Evolutionary conservation across 2,329 filamentous ascomycete genomes (phyloP).

Genomic region (Aspergillus arachidicola): DNA sequence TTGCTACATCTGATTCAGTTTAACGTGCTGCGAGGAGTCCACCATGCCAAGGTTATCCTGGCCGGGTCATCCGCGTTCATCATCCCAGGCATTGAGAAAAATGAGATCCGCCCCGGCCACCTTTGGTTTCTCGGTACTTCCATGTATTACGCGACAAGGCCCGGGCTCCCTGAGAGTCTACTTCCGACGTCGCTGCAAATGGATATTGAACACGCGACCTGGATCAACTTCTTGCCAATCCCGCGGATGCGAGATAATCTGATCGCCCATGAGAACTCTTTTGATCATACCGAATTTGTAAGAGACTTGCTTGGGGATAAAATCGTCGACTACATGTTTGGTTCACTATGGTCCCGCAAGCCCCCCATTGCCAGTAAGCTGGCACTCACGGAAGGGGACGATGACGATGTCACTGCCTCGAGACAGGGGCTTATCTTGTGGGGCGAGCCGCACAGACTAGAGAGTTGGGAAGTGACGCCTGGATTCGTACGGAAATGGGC

Average conservation of each 20-base stretch:
- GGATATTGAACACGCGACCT: conserved; percentile 18
- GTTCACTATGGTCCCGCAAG: neutral
- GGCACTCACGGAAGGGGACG: neutral
- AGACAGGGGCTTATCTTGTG: conserved; percentile 19
- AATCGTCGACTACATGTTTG: conserved; percentile 1
- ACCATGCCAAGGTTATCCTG: conserved; percentile 24
- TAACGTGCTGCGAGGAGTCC: conserved; percentile 29
- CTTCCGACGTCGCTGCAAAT: conserved; percentile 19
- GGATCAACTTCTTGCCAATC: conserved; percentile 24
- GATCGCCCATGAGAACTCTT: conserved; percentile 15
- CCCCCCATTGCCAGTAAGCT: neutral
- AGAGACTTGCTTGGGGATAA: conserved; percentile 16
- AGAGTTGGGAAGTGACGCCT: conserved; percentile 24
- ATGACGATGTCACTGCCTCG: conserved; percentile 19
- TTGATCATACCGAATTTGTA: conserved; percentile 16
- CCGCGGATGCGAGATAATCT: conserved; percentile 23
- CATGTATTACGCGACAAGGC: conserved; percentile 7
- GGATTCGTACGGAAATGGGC: conserved; percentile 24
- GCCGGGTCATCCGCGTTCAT: conserved; percentile 7
- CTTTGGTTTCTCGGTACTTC: conserved; percentile 7
- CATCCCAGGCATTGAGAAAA: neutral
- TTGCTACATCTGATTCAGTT: conserved; percentile 29
- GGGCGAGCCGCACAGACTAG: conserved; percentile 17
- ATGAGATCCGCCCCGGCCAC: conserved; percentile 4
- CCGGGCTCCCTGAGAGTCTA: conserved; percentile 14